These are phyloP conservation scores for Auxenochlorella pyrenoidosa DNA, from an alignment of 139 green algal species.

Conservation along the genomic window DNA sequence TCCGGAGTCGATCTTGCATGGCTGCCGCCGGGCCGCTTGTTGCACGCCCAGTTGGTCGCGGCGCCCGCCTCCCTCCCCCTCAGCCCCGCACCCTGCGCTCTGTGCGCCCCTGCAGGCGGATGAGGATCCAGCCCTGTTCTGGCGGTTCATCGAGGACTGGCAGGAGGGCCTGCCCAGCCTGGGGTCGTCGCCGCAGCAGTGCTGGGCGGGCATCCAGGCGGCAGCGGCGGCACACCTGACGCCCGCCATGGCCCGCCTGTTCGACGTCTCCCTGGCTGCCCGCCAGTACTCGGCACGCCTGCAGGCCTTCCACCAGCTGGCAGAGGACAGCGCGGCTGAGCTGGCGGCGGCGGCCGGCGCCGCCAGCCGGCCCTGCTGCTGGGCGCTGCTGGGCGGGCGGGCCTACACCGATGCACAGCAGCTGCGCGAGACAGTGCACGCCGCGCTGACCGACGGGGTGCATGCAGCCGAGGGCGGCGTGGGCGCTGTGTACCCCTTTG, in stretches of 20 bases:
- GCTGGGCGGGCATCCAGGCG: slow-evolving; percentile 3
- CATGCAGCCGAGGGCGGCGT: neutral
- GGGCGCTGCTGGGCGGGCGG: slow-evolving; percentile 10
- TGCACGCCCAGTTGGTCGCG: too few relatives aligned
- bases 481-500: slow-evolving; percentile 59
- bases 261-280: slow-evolving; percentile 63
- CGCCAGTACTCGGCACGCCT: slow-evolving; percentile 81
- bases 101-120: slow-evolving; percentile 49
- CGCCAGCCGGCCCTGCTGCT: slow-evolving; percentile 25
- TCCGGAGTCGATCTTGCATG: too few relatives aligned
- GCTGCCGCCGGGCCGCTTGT: neutral
- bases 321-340: slow-evolving; percentile 27
- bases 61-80: neutral
- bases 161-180: neutral
- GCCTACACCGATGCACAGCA: neutral
- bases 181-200: slow-evolving; percentile 13
- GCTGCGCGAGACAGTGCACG: neutral
- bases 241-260: slow-evolving; percentile 38
- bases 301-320: slow-evolving; percentile 70
- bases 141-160: slow-evolving; percentile 54
- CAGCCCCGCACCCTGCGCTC: neutral
- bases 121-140: slow-evolving; percentile 58
- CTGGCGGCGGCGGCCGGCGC: neutral
- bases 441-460: neutral
- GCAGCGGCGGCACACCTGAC: neutral